Evolutionary conservation across 805 yeast species (phyloP).

Genomic region (Metschnikowia arizonensis): DNA sequence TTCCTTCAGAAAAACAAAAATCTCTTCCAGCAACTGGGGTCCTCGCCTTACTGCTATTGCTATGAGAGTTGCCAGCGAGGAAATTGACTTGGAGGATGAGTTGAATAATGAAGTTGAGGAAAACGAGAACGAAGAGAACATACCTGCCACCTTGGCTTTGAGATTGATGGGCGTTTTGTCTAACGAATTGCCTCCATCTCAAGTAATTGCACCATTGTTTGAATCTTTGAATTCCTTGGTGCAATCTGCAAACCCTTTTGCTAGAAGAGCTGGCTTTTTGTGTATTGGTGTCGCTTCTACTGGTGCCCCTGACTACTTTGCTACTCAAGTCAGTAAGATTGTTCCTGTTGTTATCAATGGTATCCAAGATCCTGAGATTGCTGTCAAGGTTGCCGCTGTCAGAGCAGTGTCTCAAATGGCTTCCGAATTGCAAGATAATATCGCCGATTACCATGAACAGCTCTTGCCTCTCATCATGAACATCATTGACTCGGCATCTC

Average conservation of each 20-base stretch:
- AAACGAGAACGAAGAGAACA: slow-evolving; percentile 88
- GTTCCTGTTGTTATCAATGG: slow-evolving; percentile 73
- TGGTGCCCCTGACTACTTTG: slow-evolving; percentile 92
- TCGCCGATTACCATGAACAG: slow-evolving; percentile 78
- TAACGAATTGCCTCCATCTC: slow-evolving; percentile 85
- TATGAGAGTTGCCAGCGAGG: slow-evolving; percentile 72
- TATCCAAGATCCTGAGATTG: slow-evolving; percentile 65
- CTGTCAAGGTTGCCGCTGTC: slow-evolving; percentile 83
- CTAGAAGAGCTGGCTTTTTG: slow-evolving; percentile 83
- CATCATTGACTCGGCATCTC: slow-evolving; percentile 81
- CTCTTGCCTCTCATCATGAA: slow-evolving; percentile 82
- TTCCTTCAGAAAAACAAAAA: slow-evolving; percentile 74
- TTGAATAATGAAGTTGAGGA: slow-evolving; percentile 79
- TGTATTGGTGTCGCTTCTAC: slow-evolving; percentile 78
- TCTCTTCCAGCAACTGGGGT: slow-evolving; percentile 77
- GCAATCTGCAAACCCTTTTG: slow-evolving; percentile 61
- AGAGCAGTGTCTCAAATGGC: slow-evolving; percentile 76
- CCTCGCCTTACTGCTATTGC: slow-evolving; percentile 73
- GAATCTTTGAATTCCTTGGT: slow-evolving; percentile 48
- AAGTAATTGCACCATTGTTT: slow-evolving; percentile 77
- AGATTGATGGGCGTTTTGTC: slow-evolving; percentile 77
- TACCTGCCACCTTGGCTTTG: slow-evolving; percentile 72
- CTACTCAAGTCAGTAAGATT: slow-evolving; percentile 68
- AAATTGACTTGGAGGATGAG: slow-evolving; percentile 69
- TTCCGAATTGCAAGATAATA: slow-evolving; percentile 75